A percentile compares a stretch with the other conserved stretches of the same genome.
Conservation (phyloP, 225 moss, liverwort and hornwort genomes). For the Neckera pumila region DNA sequence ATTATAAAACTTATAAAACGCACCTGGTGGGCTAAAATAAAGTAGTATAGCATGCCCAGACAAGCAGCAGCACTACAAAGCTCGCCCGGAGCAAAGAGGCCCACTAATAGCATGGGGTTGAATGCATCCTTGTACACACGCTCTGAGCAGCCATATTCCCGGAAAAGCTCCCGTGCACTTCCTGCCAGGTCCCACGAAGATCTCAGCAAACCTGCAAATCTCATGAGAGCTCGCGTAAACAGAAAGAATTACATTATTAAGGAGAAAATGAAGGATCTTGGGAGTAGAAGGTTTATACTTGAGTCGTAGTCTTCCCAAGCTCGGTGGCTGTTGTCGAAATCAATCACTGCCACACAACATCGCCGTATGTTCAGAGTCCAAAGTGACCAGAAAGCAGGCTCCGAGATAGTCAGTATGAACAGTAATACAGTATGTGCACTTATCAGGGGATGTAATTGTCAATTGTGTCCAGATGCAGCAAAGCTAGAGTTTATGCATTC, state of each 20-base stretch:
- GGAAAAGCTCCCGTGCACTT: slow-evolving; percentile 94
- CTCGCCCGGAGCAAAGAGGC: slow-evolving; percentile 90
- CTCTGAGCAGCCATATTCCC: slow-evolving; percentile 89
- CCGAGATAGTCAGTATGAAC: background rate
- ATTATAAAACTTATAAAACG: background rate
- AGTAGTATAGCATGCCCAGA: slow-evolving; percentile 96
- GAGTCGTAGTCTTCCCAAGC: slow-evolving; percentile 88
- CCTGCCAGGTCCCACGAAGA: slow-evolving; percentile 26
- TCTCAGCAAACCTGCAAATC: background rate
- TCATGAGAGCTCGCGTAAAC: background rate
- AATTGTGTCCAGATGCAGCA: background rate
- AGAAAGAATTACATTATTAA: background rate
- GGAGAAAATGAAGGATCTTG: background rate
- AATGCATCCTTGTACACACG: slow-evolving; percentile 91
- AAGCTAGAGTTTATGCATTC: background rate
- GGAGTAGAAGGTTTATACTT: slow-evolving; percentile 25
- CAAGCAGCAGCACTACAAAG: slow-evolving; percentile 93
- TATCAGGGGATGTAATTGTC: background rate
- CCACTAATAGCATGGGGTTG: slow-evolving; percentile 96
- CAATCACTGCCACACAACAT: slow-evolving; percentile 55
- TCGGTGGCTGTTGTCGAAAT: slow-evolving; percentile 84
- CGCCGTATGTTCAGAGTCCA: background rate
- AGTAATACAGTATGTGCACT: background rate
- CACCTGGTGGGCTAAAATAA: slow-evolving; percentile 97
- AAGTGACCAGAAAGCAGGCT: background rate